Evolutionary conservation across 2,329 filamentous ascomycete genomes (phyloP).

Genomic region (Trichophyton rubrum): DNA sequence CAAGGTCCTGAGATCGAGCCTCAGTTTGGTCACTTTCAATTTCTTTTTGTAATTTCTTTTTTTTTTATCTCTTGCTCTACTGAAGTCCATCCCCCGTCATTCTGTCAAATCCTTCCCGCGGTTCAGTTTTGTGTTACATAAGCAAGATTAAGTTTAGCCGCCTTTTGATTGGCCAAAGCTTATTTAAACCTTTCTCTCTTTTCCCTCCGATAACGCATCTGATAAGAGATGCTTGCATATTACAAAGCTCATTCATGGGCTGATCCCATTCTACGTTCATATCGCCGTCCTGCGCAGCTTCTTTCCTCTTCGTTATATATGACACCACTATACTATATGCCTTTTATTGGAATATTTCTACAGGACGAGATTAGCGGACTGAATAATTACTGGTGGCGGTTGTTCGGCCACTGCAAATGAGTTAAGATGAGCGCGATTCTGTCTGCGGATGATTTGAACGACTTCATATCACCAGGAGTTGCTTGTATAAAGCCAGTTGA

Average conservation of each 20-base stretch:
- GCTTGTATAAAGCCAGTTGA: conserved; percentile 98
- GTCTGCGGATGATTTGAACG: conserved; percentile 91
- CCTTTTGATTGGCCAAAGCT: background rate
- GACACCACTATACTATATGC: background rate
- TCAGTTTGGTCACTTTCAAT: background rate
- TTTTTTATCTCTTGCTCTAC: background rate
- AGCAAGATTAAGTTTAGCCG: background rate
- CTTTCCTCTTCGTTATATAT: background rate
- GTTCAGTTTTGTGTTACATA: background rate
- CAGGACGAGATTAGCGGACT: too few relatives aligned
- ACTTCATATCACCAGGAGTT: conserved; percentile 95
- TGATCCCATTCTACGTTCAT: background rate
- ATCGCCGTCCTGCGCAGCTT: background rate
- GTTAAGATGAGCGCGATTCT: conserved; percentile 85
- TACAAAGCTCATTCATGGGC: background rate
- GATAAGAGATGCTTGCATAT: background rate
- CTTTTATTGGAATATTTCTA: background rate
- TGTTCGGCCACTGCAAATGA: background rate
- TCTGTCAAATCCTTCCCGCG: background rate
- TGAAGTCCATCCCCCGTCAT: background rate
- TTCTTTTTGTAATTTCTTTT: background rate
- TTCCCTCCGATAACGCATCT: conserved; percentile 3
- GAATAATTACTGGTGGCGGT: background rate
- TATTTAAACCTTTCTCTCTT: background rate
- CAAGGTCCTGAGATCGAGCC: conserved; percentile 4